phyloP scores from a whole-genome alignment of 1,284 basidiomycete species.

The Ustilago tritici region DNA sequence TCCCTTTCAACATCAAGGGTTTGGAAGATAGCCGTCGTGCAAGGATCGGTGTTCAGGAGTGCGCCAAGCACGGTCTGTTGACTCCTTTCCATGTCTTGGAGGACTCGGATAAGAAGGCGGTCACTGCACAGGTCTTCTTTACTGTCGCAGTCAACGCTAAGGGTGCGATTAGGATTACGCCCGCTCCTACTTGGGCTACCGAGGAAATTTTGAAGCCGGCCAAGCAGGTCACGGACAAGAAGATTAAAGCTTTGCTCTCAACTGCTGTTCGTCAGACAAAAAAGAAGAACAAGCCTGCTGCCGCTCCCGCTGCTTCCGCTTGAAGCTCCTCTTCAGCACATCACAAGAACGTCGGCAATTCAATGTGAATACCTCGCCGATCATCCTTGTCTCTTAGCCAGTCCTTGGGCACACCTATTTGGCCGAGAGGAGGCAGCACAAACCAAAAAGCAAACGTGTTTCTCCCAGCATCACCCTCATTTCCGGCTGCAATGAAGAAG shows the following conservation, averaged over 20 bases:
- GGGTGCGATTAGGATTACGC: slow-evolving; percentile 80
- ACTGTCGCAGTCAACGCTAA: slow-evolving; percentile 88
- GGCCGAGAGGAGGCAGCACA: not conserved
- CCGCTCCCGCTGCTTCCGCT: slow-evolving; percentile 31
- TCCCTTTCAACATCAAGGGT: slow-evolving; percentile 95
- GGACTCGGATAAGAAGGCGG: slow-evolving; percentile 56
- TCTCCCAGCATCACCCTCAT: not conserved
- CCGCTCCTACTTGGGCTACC: slow-evolving; percentile 90
- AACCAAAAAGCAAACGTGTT: not conserved
- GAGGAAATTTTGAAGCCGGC: slow-evolving; percentile 89
- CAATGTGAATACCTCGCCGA: not conserved
- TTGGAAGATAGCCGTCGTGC: slow-evolving; percentile 96
- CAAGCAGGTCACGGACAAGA: slow-evolving; percentile 59
- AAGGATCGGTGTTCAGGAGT: slow-evolving; percentile 94
- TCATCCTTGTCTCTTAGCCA: not conserved
- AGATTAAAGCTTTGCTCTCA: slow-evolving; percentile 78
- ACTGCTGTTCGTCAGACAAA: slow-evolving; percentile 87
- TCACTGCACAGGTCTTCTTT: slow-evolving; percentile 88
- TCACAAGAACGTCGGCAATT: not conserved
- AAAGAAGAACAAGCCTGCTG: slow-evolving; percentile 78
- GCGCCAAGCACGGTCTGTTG: slow-evolving; percentile 89
- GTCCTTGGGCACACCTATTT: not conserved
- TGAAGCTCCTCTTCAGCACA: slow-evolving; percentile 1
- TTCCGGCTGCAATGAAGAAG: slow-evolving; percentile 14
- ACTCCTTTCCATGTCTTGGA: slow-evolving; percentile 84